A percentile compares a stretch with the other conserved stretches of the same genome.
Conservation (phyloP, 768 basidiomycete species). For the Mycena galericulata region DNA sequence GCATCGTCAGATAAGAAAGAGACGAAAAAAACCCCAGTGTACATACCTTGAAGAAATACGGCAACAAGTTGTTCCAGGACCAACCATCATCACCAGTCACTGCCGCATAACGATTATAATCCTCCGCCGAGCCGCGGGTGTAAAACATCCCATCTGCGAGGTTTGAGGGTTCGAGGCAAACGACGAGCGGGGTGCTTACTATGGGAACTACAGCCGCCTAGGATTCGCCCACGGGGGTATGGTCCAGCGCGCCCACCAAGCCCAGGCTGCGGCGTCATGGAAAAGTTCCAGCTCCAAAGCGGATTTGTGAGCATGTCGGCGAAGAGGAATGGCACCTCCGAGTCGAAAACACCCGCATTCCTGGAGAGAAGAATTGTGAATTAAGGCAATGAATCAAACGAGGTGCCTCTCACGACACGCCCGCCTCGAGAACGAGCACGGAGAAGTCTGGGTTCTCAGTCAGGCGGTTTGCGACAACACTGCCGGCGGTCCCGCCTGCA, state of each 20-base stretch:
- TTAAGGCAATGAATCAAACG: too few species aligned
- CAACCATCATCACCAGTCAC: slow-evolving; percentile 49
- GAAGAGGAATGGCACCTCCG: too few species aligned
- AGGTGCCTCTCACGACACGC: slow-evolving; percentile 11
- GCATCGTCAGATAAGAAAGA: too few species aligned
- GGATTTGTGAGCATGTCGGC: too few species aligned
- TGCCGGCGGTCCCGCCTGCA: slow-evolving; percentile 32
- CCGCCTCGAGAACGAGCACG: slow-evolving; percentile 37
- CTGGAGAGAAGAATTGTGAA: too few species aligned
- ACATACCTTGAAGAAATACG: slow-evolving; percentile 47
- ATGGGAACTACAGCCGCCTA: slow-evolving; percentile 20
- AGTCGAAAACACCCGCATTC: too few species aligned
- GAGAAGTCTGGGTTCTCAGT: slow-evolving; percentile 31
- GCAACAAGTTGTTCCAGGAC: slow-evolving; percentile 47
- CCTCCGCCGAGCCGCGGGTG: slow-evolving; percentile 23
- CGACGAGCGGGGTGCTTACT: slow-evolving; percentile 4
- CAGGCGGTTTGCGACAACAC: slow-evolving; percentile 31
- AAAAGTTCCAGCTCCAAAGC: slow-evolving; percentile 37
- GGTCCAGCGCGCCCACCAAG: slow-evolving; percentile 34
- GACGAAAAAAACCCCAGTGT: background rate
- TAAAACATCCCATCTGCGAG: slow-evolving; percentile 42
- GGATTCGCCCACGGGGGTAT: slow-evolving; percentile 33
- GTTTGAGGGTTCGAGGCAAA: too few species aligned
- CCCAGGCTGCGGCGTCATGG: slow-evolving; percentile 38
- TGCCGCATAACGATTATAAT: slow-evolving; percentile 44